phyloP scores from a whole-genome alignment of 2,329 filamentous ascomycete genomes.

The Cercospora janseana region DNA sequence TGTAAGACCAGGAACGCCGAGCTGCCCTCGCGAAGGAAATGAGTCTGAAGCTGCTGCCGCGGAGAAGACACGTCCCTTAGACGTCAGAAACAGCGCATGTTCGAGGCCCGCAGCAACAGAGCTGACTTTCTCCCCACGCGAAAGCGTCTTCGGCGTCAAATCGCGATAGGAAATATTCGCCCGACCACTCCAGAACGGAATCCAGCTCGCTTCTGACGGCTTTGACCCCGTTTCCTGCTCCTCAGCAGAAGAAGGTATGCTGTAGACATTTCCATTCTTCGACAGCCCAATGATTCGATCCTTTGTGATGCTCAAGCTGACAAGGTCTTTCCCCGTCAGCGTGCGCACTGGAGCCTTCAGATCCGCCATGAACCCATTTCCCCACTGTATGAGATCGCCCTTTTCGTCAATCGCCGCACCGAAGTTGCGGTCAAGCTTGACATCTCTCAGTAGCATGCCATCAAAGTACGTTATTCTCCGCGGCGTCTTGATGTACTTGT shows the following conservation, averaged over 20 bases:
- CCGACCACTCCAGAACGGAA: conserved; percentile 66
- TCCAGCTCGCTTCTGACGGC: conserved; percentile 64
- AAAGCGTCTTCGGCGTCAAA: conserved; percentile 63
- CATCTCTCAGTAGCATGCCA: conserved; percentile 75
- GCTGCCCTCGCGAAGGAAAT: conserved; percentile 79
- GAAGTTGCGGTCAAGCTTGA: conserved; percentile 79
- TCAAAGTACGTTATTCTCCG: conserved; percentile 79
- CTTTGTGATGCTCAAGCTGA: conserved; percentile 71
- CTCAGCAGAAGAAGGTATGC: conserved; percentile 70
- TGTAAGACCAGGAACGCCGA: conserved; percentile 78
- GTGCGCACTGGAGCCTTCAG: conserved; percentile 66
- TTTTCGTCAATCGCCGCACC: conserved; percentile 84
- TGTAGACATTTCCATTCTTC: conserved; percentile 75
- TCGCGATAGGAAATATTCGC: conserved; percentile 68
- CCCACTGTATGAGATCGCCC: conserved; percentile 92
- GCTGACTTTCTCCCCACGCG: conserved; percentile 69
- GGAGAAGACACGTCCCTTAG: conserved; percentile 80
- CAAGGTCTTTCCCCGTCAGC: conserved; percentile 75
- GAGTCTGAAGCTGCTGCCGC: conserved; percentile 75
- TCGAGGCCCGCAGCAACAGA: conserved; percentile 77
- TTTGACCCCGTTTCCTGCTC: conserved; percentile 69
- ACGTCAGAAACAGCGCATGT: conserved; percentile 82
- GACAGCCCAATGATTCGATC: conserved; percentile 82
- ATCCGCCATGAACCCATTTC: conserved; percentile 67
- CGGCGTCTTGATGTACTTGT: conserved; percentile 74